phyloP scores from a whole-genome alignment of 257 asterid species.

The Hygrophila difformis region DNA sequence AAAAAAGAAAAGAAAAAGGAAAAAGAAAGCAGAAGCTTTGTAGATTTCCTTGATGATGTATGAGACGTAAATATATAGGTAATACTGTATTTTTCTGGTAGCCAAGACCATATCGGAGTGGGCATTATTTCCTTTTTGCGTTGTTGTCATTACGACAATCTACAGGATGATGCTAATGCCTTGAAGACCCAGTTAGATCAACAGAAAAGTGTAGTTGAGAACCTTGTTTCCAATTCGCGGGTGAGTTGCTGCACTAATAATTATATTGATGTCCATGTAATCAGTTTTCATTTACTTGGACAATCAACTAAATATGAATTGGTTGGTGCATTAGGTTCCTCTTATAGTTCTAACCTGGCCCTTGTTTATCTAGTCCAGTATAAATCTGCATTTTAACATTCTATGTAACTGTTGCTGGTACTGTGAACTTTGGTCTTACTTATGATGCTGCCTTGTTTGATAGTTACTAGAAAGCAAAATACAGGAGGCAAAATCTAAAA shows the following conservation, averaged over 20 bases:
- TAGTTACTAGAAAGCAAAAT: constrained; percentile 96
- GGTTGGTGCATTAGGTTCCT: constrained; percentile 6
- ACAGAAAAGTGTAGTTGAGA: constrained; percentile 78
- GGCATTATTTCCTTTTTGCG: constrained; percentile 1
- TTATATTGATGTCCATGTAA: constrained; percentile 8
- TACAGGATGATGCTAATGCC: constrained; percentile 87
- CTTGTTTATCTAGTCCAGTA: background rate
- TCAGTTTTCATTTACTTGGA: constrained; percentile 26
- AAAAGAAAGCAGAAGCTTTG: too few species aligned
- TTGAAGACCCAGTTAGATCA: constrained; percentile 85
- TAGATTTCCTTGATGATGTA: too few species aligned
- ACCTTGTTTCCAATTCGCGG: constrained; percentile 84
- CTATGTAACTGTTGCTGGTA: background rate
- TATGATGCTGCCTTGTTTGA: constrained; percentile 12
- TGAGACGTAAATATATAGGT: too few species aligned
- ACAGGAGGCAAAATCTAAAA: constrained; percentile 94
- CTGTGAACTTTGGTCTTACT: constrained; percentile 2
- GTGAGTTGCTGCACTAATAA: constrained; percentile 33
- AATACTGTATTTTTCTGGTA: too few species aligned
- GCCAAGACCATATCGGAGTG: background rate
- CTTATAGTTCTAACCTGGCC: constrained; percentile 7
- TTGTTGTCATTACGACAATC: constrained; percentile 9
- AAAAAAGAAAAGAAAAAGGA: too few species aligned
- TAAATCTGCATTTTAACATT: constrained; percentile 13
- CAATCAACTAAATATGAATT: constrained; percentile 1